phyloP scores from a whole-genome alignment of 2,329 filamentous ascomycete species.

The Trichoderma lentiforme region DNA sequence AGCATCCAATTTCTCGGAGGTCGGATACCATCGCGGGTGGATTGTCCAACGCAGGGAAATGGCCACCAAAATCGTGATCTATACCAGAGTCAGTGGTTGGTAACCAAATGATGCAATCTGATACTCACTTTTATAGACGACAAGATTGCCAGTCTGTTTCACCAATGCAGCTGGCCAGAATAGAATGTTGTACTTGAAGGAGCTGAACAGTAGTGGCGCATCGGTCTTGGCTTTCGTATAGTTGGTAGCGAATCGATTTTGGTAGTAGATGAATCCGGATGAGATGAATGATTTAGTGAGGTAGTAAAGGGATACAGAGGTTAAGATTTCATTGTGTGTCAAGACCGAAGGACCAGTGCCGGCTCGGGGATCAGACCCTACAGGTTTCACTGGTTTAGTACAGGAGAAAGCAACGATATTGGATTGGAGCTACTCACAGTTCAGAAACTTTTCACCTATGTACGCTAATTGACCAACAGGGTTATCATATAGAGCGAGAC shows the following conservation, averaged over 20 bases:
- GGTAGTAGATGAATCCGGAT: constrained; percentile 21
- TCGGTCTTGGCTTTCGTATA: constrained; percentile 21
- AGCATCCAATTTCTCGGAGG: constrained; percentile 14
- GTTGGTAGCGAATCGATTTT: constrained; percentile 18
- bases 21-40: constrained; percentile 13
- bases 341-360: constrained; percentile 23
- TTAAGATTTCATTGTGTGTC: constrained; percentile 23
- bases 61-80: constrained; percentile 20
- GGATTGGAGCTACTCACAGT: constrained; percentile 15
- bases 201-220: constrained; percentile 21
- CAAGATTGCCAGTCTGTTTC: constrained; percentile 22
- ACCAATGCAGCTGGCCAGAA: constrained; percentile 21
- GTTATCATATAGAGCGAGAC: constrained; percentile 40
- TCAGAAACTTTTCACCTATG: constrained; percentile 39
- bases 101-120: not conserved
- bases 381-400: not conserved
- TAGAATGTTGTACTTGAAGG: constrained; percentile 23
- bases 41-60: constrained; percentile 20
- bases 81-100: not conserved
- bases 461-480: constrained; percentile 43
- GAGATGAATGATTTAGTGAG: constrained; percentile 26
- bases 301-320: constrained; percentile 25
- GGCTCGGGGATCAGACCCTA: constrained; percentile 18
- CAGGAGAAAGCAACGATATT: not conserved
- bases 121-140: constrained; percentile 19